phyloP scores from a whole-genome alignment of 2,329 filamentous ascomycete species.

The Didymella lethalis region DNA sequence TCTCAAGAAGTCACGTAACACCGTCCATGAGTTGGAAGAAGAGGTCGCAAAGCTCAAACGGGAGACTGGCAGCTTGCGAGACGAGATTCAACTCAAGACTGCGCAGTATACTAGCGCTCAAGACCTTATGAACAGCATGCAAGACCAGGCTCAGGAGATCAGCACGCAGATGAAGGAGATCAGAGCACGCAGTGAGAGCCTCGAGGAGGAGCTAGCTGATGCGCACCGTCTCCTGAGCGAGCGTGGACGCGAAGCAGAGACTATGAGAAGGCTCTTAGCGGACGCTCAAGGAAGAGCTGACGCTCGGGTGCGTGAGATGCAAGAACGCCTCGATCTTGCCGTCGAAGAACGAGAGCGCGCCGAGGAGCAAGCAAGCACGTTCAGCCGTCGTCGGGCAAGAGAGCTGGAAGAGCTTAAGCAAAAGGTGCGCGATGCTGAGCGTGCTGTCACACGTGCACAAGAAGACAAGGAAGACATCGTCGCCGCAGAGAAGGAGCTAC shows the following conservation, averaged over 20 bases:
- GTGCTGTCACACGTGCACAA: constrained; percentile 72
- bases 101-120: constrained; percentile 88
- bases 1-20: constrained; percentile 62
- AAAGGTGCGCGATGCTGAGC: constrained; percentile 82
- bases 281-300: constrained; percentile 88
- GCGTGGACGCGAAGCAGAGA: constrained; percentile 89
- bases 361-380: constrained; percentile 85
- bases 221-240: constrained; percentile 86
- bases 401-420: constrained; percentile 87
- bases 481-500: constrained; percentile 75
- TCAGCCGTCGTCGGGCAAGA: constrained; percentile 76
- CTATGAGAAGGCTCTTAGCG: constrained; percentile 86
- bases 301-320: constrained; percentile 84
- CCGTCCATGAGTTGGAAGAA: constrained; percentile 76
- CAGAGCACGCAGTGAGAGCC: constrained; percentile 78
- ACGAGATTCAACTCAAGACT: constrained; percentile 83
- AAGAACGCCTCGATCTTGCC: constrained; percentile 83
- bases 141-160: constrained; percentile 88
- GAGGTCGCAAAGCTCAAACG: constrained; percentile 72
- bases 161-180: constrained; percentile 91
- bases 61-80: constrained; percentile 72
- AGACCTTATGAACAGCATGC: constrained; percentile 87
- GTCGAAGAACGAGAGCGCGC: constrained; percentile 93
- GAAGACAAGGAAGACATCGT: constrained; percentile 83
- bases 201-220: constrained; percentile 92